phyloP scores from a whole-genome alignment of 148 eudicot genomes.

The Cornus suecica region DNA sequence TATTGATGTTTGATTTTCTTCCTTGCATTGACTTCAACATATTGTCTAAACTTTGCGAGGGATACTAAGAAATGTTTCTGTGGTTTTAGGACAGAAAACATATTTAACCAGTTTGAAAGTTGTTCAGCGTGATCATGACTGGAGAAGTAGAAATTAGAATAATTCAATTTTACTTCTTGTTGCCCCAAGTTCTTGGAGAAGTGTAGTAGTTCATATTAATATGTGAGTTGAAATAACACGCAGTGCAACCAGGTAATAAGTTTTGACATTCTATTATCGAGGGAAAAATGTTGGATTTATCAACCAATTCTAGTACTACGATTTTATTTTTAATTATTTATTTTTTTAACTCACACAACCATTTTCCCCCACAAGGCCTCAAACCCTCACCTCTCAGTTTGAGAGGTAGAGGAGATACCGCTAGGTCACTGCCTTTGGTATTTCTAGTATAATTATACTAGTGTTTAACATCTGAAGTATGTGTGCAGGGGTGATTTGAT shows the following conservation, averaged over 20 bases:
- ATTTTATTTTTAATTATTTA: no score
- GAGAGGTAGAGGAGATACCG: no score
- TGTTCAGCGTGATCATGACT: background rate
- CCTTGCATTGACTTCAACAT: background rate
- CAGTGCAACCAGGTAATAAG: background rate
- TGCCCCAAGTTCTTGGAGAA: background rate
- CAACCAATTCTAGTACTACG: no score
- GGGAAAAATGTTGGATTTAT: background rate
- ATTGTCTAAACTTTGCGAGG: background rate
- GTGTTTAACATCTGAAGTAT: background rate
- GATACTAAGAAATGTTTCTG: background rate
- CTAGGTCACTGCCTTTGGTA: no score
- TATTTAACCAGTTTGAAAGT: no score
- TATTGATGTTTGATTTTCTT: slow-evolving; percentile 2
- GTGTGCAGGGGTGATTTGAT: background rate
- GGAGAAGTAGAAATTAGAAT: background rate
- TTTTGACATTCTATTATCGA: background rate
- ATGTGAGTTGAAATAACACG: background rate
- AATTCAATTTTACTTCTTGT: background rate
- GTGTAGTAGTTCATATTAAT: background rate
- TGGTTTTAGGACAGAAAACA: background rate
- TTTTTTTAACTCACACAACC: no score
- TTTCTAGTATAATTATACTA: background rate
- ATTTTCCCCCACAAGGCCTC: no score
- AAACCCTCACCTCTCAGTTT: no score